Evolutionary conservation across 2,329 filamentous ascomycete genomes (phyloP), one percentile per base, ranked within the genome.

Genomic region (Lecanosticta acicola): DNA sequence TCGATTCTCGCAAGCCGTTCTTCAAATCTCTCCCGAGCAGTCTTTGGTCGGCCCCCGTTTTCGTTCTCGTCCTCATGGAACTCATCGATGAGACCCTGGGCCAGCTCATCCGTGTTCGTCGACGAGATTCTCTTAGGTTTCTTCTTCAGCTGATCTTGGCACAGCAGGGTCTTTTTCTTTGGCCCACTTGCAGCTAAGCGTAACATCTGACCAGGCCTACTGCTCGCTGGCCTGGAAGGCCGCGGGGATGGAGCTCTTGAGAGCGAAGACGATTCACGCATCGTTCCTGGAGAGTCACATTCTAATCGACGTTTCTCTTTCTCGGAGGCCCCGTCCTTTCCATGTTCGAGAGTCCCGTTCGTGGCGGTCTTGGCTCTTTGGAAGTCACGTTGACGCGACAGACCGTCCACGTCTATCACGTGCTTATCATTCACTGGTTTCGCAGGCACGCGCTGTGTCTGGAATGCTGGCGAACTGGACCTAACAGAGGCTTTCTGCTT

Each of bases 121-220:
- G 55, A 55, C n/a, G 48, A 43, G 1, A 42, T 38, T 18, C 43
- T 39, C 34, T 41, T 51, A 2, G 49, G 46, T 17, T 56, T 55
- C 20, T 51, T 49, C 2, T 49, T 32, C 4, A 59, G 55, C 14
- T 64, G 53, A n/a, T 65, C 56, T 43, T 72, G 68, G 44, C 70
- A 73, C 0, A 73, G 50, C 10, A 74, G 55, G 17, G 48, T 53
- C 46, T 63, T 71, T 29, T 66, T 70, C 46, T 68, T 66, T 13
- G 65, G 67, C 7, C 61, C 59, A n/a, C 62, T 66, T 3, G 58
- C 56, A 10, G 67, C 59, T 7, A 74, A 54, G 1, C 67, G 66
- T 21, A 73, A 46, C 3, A 64, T 70, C 56, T 48, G 49, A 8
- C 45, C 39, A 17, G 43, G 26, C 42, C 47, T 47, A 29, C 46